Evolutionary conservation across 495 filamentous ascomycete species (phyloP).

Genomic region (Neurospora hispaniola): DNA sequence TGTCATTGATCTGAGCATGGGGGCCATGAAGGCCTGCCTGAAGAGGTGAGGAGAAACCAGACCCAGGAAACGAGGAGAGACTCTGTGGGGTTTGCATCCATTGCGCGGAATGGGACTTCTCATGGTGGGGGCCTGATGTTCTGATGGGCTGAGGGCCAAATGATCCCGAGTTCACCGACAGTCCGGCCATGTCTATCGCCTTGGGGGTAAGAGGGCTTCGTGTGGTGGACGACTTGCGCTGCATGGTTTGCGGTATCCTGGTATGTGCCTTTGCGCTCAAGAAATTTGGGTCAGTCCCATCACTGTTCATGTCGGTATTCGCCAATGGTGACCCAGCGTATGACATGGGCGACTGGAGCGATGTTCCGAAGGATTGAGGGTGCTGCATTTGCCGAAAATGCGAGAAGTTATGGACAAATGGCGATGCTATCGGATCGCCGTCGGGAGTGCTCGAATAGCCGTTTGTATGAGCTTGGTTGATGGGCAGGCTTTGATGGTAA

Average conservation of each 20-base stretch:
- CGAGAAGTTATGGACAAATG: slow-evolving; percentile 66
- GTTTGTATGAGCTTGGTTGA: slow-evolving; percentile 49
- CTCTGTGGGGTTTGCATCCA: slow-evolving; percentile 72
- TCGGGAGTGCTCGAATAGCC: slow-evolving; percentile 83
- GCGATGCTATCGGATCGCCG: slow-evolving; percentile 76
- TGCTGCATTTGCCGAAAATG: slow-evolving; percentile 57
- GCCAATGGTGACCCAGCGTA: slow-evolving; percentile 42
- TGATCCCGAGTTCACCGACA: slow-evolving; percentile 28
- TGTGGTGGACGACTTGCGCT: slow-evolving; percentile 56
- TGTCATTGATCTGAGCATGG: slow-evolving; percentile 36
- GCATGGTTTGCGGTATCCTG: slow-evolving; percentile 48
- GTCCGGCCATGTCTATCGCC: slow-evolving; percentile 35
- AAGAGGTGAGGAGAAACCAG: slow-evolving; percentile 64
- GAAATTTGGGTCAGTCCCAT: slow-evolving; percentile 36
- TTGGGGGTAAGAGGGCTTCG: slow-evolving; percentile 76
- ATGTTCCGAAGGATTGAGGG: slow-evolving; percentile 39
- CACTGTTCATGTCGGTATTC: slow-evolving; percentile 47
- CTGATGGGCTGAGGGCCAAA: slow-evolving; percentile 69
- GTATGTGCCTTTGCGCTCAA: slow-evolving; percentile 46
- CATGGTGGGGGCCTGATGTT: slow-evolving; percentile 54
- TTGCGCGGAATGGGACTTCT: slow-evolving; percentile 70
- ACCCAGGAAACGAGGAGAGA: slow-evolving; percentile 67
- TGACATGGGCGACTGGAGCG: slow-evolving; percentile 40
- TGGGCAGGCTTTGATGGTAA: slow-evolving; percentile 32
- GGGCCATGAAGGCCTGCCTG: slow-evolving; percentile 33